These are phyloP conservation scores for Anacardium occidentale DNA, from an alignment of 345 rosid species.

Conservation along the genomic window DNA sequence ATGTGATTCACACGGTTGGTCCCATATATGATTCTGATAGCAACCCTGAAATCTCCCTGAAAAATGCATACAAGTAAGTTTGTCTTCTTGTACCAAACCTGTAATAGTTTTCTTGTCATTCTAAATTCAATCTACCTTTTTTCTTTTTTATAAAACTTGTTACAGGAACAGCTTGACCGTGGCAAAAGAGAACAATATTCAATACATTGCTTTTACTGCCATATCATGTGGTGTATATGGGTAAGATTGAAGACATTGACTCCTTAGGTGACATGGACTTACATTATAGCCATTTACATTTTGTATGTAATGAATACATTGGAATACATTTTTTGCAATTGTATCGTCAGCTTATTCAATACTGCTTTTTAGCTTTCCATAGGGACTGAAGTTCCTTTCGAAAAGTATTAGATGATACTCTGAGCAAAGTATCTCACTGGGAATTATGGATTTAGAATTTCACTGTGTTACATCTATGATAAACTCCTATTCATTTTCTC, in stretches of 20 bases:
- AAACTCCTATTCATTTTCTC: neutral
- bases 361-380: neutral
- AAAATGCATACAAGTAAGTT: slow-evolving; percentile 59
- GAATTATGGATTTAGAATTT: neutral
- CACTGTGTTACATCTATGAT: neutral
- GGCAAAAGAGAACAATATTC: slow-evolving; percentile 65
- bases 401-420: neutral
- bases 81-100: neutral
- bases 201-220: slow-evolving; percentile 83
- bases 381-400: neutral
- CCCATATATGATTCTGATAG: slow-evolving; percentile 55
- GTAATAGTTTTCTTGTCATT: neutral
- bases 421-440: neutral
- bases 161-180: slow-evolving; percentile 63
- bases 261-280: no score
- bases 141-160: slow-evolving; percentile 17
- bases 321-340: neutral
- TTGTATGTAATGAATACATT: neutral
- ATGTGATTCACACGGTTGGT: slow-evolving; percentile 82
- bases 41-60: slow-evolving; percentile 54
- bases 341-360: neutral
- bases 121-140: slow-evolving; percentile 1
- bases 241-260: slow-evolving; percentile 26
- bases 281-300: no score
- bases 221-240: slow-evolving; percentile 70